These are phyloP conservation scores for Primulina tabacum DNA, from an alignment of 257 asterid genomes.

Conservation along the genomic window DNA sequence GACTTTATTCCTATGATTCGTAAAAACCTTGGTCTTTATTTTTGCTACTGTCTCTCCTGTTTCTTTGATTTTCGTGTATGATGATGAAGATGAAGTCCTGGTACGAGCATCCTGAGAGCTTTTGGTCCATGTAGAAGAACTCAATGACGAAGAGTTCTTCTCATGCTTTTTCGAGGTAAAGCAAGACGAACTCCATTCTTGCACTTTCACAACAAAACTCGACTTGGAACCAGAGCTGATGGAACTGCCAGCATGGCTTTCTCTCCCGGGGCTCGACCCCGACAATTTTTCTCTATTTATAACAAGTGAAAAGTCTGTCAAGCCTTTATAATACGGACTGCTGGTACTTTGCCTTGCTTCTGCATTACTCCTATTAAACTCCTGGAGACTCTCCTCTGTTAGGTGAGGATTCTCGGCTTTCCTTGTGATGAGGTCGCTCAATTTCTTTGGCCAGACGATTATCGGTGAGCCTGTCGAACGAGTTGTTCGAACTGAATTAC, in stretches of 20 bases:
- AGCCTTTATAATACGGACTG: constrained; percentile 77
- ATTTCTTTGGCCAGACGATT: constrained; percentile 41
- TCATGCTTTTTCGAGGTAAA: constrained; percentile 36
- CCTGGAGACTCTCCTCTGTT: constrained; percentile 40
- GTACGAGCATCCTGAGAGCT: constrained; percentile 11
- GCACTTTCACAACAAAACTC: constrained; percentile 44
- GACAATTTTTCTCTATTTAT: constrained; percentile 46
- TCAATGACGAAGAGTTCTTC: constrained; percentile 20
- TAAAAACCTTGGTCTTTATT: constrained; percentile 24
- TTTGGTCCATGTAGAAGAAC: constrained; percentile 27
- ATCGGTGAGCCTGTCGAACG: constrained; percentile 44
- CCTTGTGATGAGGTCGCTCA: constrained; percentile 26
- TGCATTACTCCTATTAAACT: constrained; percentile 46
- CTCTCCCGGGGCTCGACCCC: constrained; percentile 43
- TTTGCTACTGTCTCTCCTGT: constrained; percentile 20
- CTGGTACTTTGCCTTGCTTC: constrained; percentile 34
- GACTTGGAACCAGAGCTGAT: constrained; percentile 34
- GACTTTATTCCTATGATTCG: constrained; percentile 29
- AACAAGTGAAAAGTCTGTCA: constrained; percentile 48
- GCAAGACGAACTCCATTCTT: constrained; percentile 58
- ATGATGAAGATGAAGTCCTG: constrained; percentile 21
- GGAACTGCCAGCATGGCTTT: constrained; percentile 37
- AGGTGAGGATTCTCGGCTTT: constrained; percentile 35
- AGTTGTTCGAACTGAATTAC: constrained; percentile 34
- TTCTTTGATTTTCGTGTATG: constrained; percentile 11